Evolutionary conservation across 2,329 filamentous ascomycete genomes (phyloP).

Genomic region (Colletotrichum nymphaeae): DNA sequence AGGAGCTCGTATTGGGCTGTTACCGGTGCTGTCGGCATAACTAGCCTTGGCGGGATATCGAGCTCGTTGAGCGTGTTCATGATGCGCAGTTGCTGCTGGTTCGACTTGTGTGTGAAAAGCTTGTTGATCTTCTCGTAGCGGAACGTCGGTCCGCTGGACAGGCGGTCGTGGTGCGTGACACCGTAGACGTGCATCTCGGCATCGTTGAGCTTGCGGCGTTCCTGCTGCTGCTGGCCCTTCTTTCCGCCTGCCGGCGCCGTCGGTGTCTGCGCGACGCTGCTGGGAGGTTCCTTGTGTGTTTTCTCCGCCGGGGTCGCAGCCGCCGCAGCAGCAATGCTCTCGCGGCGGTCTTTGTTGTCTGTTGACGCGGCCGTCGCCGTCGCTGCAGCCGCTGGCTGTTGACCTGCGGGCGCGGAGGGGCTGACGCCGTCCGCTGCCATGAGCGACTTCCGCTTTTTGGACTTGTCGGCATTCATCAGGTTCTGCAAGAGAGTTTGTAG

Average conservation of each 20-base stretch:
- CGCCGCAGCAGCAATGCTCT: slow-evolving; percentile 63
- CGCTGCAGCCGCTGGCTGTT: slow-evolving; percentile 49
- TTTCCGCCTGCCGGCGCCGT: slow-evolving; percentile 58
- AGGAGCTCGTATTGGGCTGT: slow-evolving; percentile 78
- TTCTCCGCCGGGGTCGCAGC: slow-evolving; percentile 41
- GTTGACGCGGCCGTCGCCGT: slow-evolving; percentile 49
- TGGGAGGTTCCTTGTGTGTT: slow-evolving; percentile 55
- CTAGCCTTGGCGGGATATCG: slow-evolving; percentile 75
- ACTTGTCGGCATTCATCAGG: slow-evolving; percentile 85
- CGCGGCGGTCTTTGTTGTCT: slow-evolving; percentile 52
- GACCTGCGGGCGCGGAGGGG: slow-evolving; percentile 51
- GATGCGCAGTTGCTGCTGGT: slow-evolving; percentile 81
- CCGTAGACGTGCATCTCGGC: slow-evolving; percentile 85
- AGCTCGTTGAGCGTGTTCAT: slow-evolving; percentile 78
- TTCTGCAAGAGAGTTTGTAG: slow-evolving; percentile 84
- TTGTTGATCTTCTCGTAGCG: slow-evolving; percentile 86
- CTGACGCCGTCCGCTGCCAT: slow-evolving; percentile 69
- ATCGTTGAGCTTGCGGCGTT: slow-evolving; percentile 77
- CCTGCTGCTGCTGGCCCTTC: slow-evolving; percentile 61
- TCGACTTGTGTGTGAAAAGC: slow-evolving; percentile 80
- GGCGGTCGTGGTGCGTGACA: slow-evolving; percentile 85
- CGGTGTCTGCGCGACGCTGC: slow-evolving; percentile 50
- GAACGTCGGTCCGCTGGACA: slow-evolving; percentile 89
- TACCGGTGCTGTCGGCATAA: slow-evolving; percentile 80
- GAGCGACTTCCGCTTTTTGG: slow-evolving; percentile 85